Evolutionary conservation across 2,329 filamentous ascomycete genomes (phyloP).

Genomic region (Fusarium anguioides): DNA sequence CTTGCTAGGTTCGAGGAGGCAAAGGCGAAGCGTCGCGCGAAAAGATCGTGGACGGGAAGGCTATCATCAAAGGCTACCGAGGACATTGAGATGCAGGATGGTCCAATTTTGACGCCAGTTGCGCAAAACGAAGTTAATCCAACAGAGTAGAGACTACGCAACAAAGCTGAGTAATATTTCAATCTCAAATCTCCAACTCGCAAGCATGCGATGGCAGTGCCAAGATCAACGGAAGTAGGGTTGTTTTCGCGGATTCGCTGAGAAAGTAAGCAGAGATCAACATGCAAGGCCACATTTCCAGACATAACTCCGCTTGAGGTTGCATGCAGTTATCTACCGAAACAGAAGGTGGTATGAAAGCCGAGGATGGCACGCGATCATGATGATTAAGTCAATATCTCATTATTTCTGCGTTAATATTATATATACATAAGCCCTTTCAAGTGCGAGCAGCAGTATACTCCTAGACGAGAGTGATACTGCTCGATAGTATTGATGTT

Average conservation of each 20-base stretch:
- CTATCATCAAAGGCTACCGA: no score
- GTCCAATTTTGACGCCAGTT: no score
- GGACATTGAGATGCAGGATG: no score
- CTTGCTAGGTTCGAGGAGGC: no score
- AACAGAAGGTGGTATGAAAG: background rate
- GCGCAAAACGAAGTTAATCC: no score
- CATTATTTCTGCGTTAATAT: constrained; percentile 6
- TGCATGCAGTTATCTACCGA: background rate
- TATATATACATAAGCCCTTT: background rate
- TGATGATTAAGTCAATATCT: background rate
- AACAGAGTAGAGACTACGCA: no score
- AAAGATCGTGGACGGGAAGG: no score
- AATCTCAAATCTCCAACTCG: no score
- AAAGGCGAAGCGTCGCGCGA: no score
- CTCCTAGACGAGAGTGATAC: no score
- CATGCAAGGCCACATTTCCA: background rate
- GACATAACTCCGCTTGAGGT: background rate
- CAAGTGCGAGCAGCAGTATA: background rate
- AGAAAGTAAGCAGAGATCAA: background rate
- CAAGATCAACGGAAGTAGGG: background rate
- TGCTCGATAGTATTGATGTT: background rate
- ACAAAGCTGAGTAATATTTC: no score
- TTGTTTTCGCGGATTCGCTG: background rate
- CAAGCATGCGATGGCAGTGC: no score
- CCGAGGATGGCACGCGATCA: background rate